phyloP scores from a whole-genome alignment of 225 moss, liverwort and hornwort genomes.

The Polytrichum formosum region DNA sequence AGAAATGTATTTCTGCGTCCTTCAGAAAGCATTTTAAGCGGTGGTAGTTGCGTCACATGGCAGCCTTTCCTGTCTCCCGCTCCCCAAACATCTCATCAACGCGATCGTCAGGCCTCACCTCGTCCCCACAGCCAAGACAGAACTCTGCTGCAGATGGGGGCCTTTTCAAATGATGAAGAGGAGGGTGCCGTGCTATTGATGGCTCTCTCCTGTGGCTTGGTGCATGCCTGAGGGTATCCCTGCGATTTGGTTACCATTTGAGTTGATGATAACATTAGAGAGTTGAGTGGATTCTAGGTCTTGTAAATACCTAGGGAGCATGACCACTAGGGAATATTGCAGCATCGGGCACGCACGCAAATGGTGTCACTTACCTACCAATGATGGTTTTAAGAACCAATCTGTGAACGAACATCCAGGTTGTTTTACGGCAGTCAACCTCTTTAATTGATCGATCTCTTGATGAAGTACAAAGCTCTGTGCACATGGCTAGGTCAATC shows the following conservation, averaged over 20 bases:
- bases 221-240: conserved; percentile 20
- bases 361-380: neutral
- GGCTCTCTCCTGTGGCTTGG: conserved; percentile 62
- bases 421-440: neutral
- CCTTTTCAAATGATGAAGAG: conserved; percentile 49
- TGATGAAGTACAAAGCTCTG: neutral
- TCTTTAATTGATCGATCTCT: neutral
- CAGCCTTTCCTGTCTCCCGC: conserved; percentile 34
- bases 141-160: conserved; percentile 21
- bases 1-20: conserved; percentile 20
- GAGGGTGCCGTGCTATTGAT: conserved; percentile 58
- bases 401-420: neutral
- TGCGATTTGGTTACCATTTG: conserved; percentile 3
- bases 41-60: conserved; percentile 60
- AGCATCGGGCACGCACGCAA: neutral
- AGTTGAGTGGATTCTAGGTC: conserved; percentile 18
- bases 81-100: conserved; percentile 14
- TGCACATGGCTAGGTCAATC: conserved; percentile 4
- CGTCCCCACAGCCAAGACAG: conserved; percentile 18
- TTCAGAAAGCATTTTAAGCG: conserved; percentile 37
- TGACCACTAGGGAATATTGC: conserved; percentile 12
- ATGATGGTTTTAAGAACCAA: neutral
- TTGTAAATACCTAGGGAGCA: conserved; percentile 42
- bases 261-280: conserved; percentile 7
- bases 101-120: conserved; percentile 18